Conservation (phyloP, 192 early-diverging fungal genomes). For the Umbelopsis sp. region DNA sequence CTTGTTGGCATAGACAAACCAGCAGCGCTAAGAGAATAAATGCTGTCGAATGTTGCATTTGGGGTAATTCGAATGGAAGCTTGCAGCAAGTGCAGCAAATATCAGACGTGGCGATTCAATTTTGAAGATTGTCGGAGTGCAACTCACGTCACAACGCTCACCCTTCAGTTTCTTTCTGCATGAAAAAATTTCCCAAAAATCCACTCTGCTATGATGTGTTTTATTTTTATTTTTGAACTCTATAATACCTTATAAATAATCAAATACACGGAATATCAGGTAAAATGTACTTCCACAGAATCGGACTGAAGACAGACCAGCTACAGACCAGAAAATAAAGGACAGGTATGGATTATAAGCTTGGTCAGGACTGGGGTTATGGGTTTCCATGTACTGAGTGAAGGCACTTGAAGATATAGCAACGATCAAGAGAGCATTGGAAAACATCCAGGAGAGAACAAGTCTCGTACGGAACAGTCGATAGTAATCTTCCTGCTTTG, state of each 20-base stretch:
- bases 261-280: slow-evolving; percentile 32
- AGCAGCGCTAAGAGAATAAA: slow-evolving; percentile 4
- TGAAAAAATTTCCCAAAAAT: background rate
- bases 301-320: slow-evolving; percentile 68
- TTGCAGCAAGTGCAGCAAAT: background rate
- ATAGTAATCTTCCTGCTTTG: slow-evolving; percentile 87
- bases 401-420: slow-evolving; percentile 57
- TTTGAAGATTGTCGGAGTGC: background rate
- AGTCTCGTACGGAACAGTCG: slow-evolving; percentile 83
- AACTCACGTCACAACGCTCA: background rate
- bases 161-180: no score
- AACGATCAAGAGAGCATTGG: slow-evolving; percentile 75
- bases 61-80: background rate
- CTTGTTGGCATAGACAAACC: slow-evolving; percentile 8
- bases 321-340: slow-evolving; percentile 88
- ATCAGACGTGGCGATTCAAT: background rate
- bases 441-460: slow-evolving; percentile 86
- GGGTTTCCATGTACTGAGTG: slow-evolving; percentile 14
- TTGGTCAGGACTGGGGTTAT: slow-evolving; percentile 12
- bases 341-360: slow-evolving; percentile 69
- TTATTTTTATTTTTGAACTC: background rate
- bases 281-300: slow-evolving; percentile 78
- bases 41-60: slow-evolving; percentile 7
- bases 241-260: background rate
- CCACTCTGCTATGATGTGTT: no score